Conservation (phyloP, 495 filamentous ascomycete species). For the Talaromyces borbonicus region DNA sequence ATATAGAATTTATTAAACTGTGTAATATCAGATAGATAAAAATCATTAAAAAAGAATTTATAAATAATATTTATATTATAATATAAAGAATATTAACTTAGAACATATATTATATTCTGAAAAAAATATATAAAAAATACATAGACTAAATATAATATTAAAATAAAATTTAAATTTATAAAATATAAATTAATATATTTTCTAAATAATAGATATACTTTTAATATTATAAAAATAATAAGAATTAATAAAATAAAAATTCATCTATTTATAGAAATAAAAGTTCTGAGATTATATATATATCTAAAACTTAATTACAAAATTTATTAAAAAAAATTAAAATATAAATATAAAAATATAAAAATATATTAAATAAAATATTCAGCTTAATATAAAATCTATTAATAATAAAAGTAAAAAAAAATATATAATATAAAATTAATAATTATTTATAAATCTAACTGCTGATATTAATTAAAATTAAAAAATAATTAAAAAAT, state of each 20-base stretch:
- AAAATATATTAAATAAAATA: conserved; percentile 8
- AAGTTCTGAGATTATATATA: conserved; percentile 7
- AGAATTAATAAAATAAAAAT: background rate
- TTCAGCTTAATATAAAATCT: conserved; percentile 8
- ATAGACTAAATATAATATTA: conserved; percentile 4
- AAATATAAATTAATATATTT: conserved; percentile 7
- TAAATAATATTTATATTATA: background rate
- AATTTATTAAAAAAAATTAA: conserved; percentile 11
- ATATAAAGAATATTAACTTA: background rate
- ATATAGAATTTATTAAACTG: conserved; percentile 8
- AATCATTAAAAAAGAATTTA: background rate
- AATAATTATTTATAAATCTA: conserved; percentile 10
- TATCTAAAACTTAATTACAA: conserved; percentile 7
- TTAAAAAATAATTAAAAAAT: conserved; percentile 9
- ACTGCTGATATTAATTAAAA: conserved; percentile 9
- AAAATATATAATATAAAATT: conserved; percentile 11
- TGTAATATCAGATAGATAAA: background rate
- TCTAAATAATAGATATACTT: conserved; percentile 4
- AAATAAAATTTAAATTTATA: conserved; percentile 2
- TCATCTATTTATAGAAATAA: background rate
- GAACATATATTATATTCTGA: conserved; percentile 5
- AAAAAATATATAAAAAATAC: conserved; percentile 3
- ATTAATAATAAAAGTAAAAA: no score
- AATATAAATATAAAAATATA: conserved; percentile 9
- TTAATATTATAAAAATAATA: conserved; percentile 2